Evolutionary conservation across 2,329 filamentous ascomycete species (phyloP), one percentile per base, ranked within the genome.

Genomic region (Curvularia eragrostidis): DNA sequence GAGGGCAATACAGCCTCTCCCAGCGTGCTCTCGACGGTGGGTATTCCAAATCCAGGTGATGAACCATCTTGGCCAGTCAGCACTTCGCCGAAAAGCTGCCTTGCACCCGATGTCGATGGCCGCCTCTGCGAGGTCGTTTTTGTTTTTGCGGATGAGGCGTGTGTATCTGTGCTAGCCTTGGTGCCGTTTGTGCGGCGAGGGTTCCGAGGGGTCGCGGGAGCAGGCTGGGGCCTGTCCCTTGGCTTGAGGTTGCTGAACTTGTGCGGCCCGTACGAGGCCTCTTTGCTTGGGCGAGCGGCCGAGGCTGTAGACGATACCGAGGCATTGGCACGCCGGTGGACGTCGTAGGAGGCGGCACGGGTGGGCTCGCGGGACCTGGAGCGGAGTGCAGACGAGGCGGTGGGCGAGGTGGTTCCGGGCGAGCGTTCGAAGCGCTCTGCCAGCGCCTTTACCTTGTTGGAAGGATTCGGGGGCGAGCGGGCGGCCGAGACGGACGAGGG

Each of bases 1-100:
- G 66, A 57, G 26, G 64, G 57, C 30, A 67, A 46, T 44, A 48
- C 30, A 28, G 47, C 34, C 18, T 59, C 57, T 41, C 49, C 42
- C 59, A 58, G 49, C 48, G 63, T 52, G 41, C 56, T 61, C 3
- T 71, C 68, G 30, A 66, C 55, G 4, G 58, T 66, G 10, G 73
- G 68, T 23, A 77, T 77, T 18, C 74, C 73, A 61, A 67, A 77
- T 1, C 74, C 74, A 18, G 74, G 74, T 30, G 64, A 67, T 3
- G 60, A 56, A 5, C 59, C 62, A 54, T 74, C 67, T 54, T 75
- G 72, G 0, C 71, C 67, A 19, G 67, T 68, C n/a, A 76, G 54
- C 1, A 77, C 71, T 49, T 77, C 74, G 15, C 74, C 74, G 58
- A 77, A 77, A 49, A 74, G 74, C 68, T 72, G 67, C 19, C 75